Base-by-base conservation (phyloP, 805 yeast genomes). In the Candida maris region DNA sequence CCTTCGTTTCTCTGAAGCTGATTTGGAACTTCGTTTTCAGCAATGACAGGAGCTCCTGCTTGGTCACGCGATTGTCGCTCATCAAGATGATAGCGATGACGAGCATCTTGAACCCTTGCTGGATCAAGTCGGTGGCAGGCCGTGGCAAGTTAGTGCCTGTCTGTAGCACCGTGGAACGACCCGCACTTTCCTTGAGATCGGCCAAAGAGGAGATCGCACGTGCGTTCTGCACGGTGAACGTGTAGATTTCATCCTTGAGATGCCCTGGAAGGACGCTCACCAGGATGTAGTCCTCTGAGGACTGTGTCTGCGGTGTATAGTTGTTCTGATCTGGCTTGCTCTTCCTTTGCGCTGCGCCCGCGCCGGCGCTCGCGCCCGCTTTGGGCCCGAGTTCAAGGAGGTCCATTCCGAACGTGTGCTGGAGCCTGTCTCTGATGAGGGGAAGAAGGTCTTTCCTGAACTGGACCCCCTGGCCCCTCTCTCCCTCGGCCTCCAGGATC, bases 401-500 rank as follows among this genome's bases (percentile, higher is more conserved):
- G 8, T 52, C 54, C 37, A 58, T 32, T 2, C 56, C 54, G 33
- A 62, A 54, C 3, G 38, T 43, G 2, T 37, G 35, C 3, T 23
- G 19, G 7, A 61, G 35, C 1, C 37, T 27, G 6, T 27, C 25
- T 17, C 42, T 38, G 4, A 54, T 35, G 6, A 29, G 23, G 2
- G 51, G 51, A 14, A 50, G 31, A 7, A 62, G 43, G 23, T 56
- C 48, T 30, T 47, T 47, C 16, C 42, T 54, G 32, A 58, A 57
- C 20, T 52, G 55, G 6, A 54, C 18, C 16, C 57, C 52, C 4
- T 48, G 35, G 5, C 59, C 58, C 29, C 49, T 51, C 25, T 54
- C 62, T 4, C 46, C 42, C 32, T 57, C 64, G 5, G 52, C 34
- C 20, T 57, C 64, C 35, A 52, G 37, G 3, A 58, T 34, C 30